These are phyloP conservation scores for Cladosporium sphaerospermum DNA, from an alignment of 2,329 filamentous ascomycete species.

Conservation along the genomic window DNA sequence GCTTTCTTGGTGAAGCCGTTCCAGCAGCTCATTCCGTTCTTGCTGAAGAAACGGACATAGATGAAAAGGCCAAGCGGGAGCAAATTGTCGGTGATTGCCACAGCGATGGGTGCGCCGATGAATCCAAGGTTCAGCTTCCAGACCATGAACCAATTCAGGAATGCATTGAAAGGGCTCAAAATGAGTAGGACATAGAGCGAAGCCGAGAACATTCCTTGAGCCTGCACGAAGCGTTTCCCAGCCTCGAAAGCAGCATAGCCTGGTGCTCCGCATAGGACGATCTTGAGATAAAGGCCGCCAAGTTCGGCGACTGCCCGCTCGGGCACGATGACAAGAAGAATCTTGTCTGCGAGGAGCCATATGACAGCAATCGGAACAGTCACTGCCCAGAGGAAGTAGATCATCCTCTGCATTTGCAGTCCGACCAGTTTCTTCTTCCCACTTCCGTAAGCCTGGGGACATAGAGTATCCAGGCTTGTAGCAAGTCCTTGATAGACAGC, in stretches of 20 bases:
- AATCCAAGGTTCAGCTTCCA: constrained; percentile 64
- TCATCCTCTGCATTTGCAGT: constrained; percentile 72
- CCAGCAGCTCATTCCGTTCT: constrained; percentile 64
- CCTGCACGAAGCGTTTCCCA: constrained; percentile 79
- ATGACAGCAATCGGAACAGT: constrained; percentile 66
- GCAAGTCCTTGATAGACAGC: constrained; percentile 56
- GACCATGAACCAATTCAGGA: constrained; percentile 74
- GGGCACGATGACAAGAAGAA: constrained; percentile 60
- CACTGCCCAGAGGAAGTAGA: constrained; percentile 65
- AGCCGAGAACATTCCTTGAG: constrained; percentile 76
- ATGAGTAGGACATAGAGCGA: constrained; percentile 75
- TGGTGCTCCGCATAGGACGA: constrained; percentile 63
- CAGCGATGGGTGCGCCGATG: constrained; percentile 69
- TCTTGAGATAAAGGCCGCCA: constrained; percentile 64
- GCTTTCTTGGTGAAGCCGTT: constrained; percentile 64
- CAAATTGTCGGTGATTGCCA: constrained; percentile 66
- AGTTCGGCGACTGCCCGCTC: constrained; percentile 62
- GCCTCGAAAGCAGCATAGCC: constrained; percentile 70
- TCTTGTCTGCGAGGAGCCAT: constrained; percentile 61
- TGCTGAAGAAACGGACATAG: constrained; percentile 63
- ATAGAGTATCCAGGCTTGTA: constrained; percentile 84
- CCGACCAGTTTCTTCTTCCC: constrained; percentile 83
- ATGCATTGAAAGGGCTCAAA: constrained; percentile 71
- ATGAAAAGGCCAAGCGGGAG: constrained; percentile 63
- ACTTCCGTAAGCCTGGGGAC: constrained; percentile 86